A percentile compares a stretch with the other conserved stretches of the same genome.
phyloP scores from a whole-genome alignment of 192 early-diverging fungal species.

The Mortierella hygrophila region DNA sequence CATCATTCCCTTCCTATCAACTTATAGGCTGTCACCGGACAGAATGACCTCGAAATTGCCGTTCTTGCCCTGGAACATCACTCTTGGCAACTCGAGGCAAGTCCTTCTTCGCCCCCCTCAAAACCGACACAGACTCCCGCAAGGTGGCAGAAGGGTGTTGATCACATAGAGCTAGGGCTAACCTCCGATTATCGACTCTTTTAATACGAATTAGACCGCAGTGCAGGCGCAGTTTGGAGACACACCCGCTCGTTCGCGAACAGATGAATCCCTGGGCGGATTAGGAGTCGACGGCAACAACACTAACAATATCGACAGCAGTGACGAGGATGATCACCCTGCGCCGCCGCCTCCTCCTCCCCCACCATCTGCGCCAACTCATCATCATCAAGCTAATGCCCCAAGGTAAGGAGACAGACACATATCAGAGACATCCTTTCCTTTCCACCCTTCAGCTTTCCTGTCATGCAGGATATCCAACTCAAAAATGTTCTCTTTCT shows the following conservation, averaged over 20 bases:
- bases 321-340: conserved; percentile 17
- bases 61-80: conserved; percentile 47
- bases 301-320: background rate
- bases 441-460: background rate
- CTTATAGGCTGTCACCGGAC: conserved; percentile 48
- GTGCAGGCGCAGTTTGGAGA: conserved; percentile 58
- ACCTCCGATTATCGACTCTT: background rate
- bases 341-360: conserved; percentile 42
- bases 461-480: background rate
- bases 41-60: conserved; percentile 49
- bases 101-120: background rate
- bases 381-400: background rate
- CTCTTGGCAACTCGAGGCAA: conserved; percentile 54
- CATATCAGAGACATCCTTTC: background rate
- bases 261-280: conserved; percentile 45
- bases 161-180: background rate
- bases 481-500: background rate
- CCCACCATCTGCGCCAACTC: conserved; percentile 20
- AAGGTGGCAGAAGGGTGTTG: background rate
- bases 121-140: background rate
- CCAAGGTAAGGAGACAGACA: background rate
- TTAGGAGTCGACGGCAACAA: conserved; percentile 27
- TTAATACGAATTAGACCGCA: conserved; percentile 27
- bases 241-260: conserved; percentile 28
- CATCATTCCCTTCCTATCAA: background rate